phyloP scores from a whole-genome alignment of 2,329 filamentous ascomycete species.

The Chalaropsis ovoidea region DNA sequence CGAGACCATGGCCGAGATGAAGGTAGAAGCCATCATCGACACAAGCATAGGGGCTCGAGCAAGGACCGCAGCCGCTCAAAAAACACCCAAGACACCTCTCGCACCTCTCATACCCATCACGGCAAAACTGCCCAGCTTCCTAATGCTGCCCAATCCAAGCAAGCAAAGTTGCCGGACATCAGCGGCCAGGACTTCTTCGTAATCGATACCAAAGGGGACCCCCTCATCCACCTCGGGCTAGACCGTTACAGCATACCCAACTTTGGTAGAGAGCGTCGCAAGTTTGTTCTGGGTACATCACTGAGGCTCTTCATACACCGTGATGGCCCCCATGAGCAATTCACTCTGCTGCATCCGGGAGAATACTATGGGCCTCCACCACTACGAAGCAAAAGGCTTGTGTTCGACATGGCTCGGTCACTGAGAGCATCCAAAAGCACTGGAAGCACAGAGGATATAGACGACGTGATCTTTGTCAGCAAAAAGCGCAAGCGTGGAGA shows the following conservation, averaged over 20 bases:
- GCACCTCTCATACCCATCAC: background rate
- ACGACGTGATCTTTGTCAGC: constrained; percentile 36
- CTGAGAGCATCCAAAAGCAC: constrained; percentile 2
- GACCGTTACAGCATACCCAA: constrained; percentile 61
- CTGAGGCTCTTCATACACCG: constrained; percentile 55
- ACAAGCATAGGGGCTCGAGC: background rate
- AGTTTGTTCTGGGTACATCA: constrained; percentile 58
- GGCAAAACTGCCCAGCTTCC: background rate
- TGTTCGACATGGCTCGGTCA: constrained; percentile 18
- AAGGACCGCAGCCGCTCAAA: constrained; percentile 1
- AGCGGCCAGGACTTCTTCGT: constrained; percentile 40
- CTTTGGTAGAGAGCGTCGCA: constrained; percentile 60
- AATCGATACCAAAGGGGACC: constrained; percentile 67
- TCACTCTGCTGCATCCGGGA: constrained; percentile 39
- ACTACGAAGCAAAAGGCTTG: constrained; percentile 22
- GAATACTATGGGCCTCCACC: constrained; percentile 30
- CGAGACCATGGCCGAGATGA: background rate
- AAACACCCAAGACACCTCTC: background rate
- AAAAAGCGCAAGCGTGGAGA: constrained; percentile 26
- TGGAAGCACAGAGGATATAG: constrained; percentile 23
- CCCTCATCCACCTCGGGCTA: constrained; percentile 62
- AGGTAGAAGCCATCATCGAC: background rate
- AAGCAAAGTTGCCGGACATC: background rate
- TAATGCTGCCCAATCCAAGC: background rate
- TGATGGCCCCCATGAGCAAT: constrained; percentile 48